Evolutionary conservation across 2,329 filamentous ascomycete genomes (phyloP), one percentile per base, ranked within the genome.

Genomic region (Fusarium oxysporum): DNA sequence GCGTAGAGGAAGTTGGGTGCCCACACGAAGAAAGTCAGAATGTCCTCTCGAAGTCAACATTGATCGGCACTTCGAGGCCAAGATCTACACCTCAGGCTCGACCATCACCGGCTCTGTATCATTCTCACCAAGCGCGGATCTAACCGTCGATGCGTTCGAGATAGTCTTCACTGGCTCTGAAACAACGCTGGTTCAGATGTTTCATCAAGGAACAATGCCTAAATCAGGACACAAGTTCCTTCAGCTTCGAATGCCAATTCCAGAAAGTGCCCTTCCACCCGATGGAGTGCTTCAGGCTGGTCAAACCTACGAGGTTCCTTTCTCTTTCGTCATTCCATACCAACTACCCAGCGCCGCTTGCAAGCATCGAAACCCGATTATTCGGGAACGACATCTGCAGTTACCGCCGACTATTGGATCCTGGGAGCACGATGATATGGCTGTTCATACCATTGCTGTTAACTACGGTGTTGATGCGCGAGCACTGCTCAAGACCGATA

Each of bases 281-380:
- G 40, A 53, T 17, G 55, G 57, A 6, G 17, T 65, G 0, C 58
- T 77, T 1, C 45, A 70, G 6, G 65, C 65, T 44, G 65, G 68
- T 1, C 40, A 62, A 10, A n/a, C 41, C 4, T 76, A 70, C 6
- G 58, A 47, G 1, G 48, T 76, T 0, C 72, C 74, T 1, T 76
- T 76, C 17, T 62, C 70, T 3, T 76, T 76, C n/a, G 57, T 77
- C 0, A 68, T 76, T 16, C 74, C 72, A 0, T 69, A 67, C 10
- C 72, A 72, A 5, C 48, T 77, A 6, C 70, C 74, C 1, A 70
- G 70, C 3, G 72, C 65, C 0, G 54, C 75, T 1, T 77, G 74
- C 16, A 66, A 12, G 11, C 66, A 76, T 8, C 63, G 61, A 16
- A 63, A 62, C 4, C n/a, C 68, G 0, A 50, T 58, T 1, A 55